Evolutionary conservation across 2,329 filamentous ascomycete species (phyloP).

Genomic region (Colletotrichum coccodes): DNA sequence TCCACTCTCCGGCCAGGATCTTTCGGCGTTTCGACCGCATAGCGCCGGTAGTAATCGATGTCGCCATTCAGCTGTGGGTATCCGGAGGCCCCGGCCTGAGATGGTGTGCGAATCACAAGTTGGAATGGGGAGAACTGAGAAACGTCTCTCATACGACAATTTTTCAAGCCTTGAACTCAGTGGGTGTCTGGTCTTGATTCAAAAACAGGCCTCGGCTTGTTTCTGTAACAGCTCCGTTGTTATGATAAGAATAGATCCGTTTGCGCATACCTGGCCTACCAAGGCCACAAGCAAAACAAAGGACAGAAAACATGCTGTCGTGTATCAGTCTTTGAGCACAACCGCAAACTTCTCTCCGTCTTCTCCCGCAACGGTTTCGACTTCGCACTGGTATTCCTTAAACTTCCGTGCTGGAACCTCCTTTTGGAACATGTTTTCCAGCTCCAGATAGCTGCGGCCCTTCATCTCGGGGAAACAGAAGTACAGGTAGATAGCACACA

Average conservation of each 20-base stretch:
- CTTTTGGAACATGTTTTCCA: slow-evolving; percentile 36
- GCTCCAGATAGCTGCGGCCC: slow-evolving; percentile 35
- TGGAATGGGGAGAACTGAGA: neutral
- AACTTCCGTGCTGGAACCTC: slow-evolving; percentile 1
- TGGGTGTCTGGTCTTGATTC: neutral
- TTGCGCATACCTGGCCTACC: too few relatives aligned
- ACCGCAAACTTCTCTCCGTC: slow-evolving; percentile 11
- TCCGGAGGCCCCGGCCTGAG: neutral
- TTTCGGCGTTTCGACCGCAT: neutral
- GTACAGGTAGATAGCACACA: slow-evolving; percentile 41
- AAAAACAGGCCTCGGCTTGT: too few relatives aligned
- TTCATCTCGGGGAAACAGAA: slow-evolving; percentile 47
- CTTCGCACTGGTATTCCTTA: neutral
- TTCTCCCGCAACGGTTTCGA: neutral
- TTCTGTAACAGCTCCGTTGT: too few relatives aligned
- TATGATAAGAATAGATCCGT: too few relatives aligned
- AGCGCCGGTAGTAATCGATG: neutral
- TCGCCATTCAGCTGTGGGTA: neutral
- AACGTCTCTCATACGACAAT: neutral
- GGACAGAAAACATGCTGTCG: neutral
- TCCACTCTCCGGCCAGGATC: neutral
- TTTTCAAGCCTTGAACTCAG: neutral
- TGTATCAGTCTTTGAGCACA: neutral
- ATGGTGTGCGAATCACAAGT: neutral
- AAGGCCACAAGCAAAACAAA: neutral